phyloP scores from a whole-genome alignment of 1,284 basidiomycete species.

The Melampsora larici-populina region DNA sequence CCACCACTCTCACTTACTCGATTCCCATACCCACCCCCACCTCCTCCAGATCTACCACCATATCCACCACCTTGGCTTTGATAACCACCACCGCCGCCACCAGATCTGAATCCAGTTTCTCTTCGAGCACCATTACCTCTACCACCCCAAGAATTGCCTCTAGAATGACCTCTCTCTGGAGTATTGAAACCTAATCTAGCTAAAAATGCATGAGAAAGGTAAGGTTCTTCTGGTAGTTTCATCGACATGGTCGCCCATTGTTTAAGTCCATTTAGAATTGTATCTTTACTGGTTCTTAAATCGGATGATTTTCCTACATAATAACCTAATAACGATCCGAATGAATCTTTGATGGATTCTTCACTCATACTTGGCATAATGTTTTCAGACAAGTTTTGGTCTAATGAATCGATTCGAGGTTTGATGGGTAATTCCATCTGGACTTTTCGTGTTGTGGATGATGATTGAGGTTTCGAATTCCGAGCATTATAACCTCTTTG shows the following conservation, averaged over 20 bases:
- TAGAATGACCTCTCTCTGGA: background rate
- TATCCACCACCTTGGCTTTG: background rate
- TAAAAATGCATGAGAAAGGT: conserved; percentile 60
- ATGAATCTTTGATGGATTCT: conserved; percentile 64
- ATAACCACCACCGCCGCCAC: conserved; percentile 4
- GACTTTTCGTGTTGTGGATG: background rate
- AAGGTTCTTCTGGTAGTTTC: conserved; percentile 60
- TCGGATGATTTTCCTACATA: conserved; percentile 63
- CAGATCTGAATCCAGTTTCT: background rate
- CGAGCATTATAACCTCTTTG: background rate
- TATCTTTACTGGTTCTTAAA: conserved; percentile 58
- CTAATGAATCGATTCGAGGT: conserved; percentile 53
- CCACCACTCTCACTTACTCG: background rate
- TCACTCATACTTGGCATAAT: conserved; percentile 59
- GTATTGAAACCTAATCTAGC: conserved; percentile 53
- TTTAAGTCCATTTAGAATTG: conserved; percentile 65
- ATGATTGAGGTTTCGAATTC: conserved; percentile 11
- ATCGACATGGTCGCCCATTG: conserved; percentile 64
- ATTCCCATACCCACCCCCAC: background rate
- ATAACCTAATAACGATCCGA: conserved; percentile 71
- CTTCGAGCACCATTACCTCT: background rate
- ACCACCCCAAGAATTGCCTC: background rate
- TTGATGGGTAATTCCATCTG: conserved; percentile 45
- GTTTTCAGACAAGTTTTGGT: conserved; percentile 54
- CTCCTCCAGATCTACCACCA: background rate